Conservation (phyloP, 495 filamentous ascomycete genomes). For the Staphylotrichum tortipilum region DNA sequence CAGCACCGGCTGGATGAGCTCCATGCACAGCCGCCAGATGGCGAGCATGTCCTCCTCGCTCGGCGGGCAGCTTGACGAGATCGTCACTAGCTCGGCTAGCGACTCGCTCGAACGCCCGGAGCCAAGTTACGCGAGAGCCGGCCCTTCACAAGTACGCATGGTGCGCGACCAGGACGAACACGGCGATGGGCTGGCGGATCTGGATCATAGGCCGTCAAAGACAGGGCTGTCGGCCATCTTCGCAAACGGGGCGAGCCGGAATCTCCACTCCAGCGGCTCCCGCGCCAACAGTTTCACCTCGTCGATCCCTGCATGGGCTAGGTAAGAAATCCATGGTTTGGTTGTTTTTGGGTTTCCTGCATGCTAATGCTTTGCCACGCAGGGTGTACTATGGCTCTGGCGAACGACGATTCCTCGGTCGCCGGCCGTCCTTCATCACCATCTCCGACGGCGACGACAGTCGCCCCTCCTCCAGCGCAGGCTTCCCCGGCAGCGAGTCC, state of each 20-base stretch:
- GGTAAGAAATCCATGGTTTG: slow-evolving; percentile 22
- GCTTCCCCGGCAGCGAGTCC: slow-evolving; percentile 28
- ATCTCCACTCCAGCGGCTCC: slow-evolving; percentile 43
- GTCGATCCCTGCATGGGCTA: slow-evolving; percentile 58
- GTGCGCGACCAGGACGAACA: slow-evolving; percentile 47
- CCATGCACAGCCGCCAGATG: slow-evolving; percentile 41
- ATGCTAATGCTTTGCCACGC: not conserved
- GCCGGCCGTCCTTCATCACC: slow-evolving; percentile 29
- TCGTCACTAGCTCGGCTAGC: slow-evolving; percentile 20
- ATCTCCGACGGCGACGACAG: slow-evolving; percentile 35
- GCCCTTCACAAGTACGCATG: slow-evolving; percentile 25
- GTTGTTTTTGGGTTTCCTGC: no score
- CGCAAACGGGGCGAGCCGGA: slow-evolving; percentile 35
- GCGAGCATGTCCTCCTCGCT: slow-evolving; percentile 47
- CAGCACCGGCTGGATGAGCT: slow-evolving; percentile 32
- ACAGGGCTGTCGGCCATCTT: slow-evolving; percentile 34
- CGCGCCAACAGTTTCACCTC: slow-evolving; percentile 47
- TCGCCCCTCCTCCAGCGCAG: slow-evolving; percentile 29
- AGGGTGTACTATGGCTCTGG: slow-evolving; percentile 49
- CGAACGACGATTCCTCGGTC: slow-evolving; percentile 38
- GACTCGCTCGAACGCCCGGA: slow-evolving; percentile 35
- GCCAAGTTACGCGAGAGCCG: slow-evolving; percentile 27
- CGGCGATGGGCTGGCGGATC: slow-evolving; percentile 45
- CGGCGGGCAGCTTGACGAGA: slow-evolving; percentile 28
- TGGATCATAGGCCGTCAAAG: slow-evolving; percentile 40